These are phyloP conservation scores for Rhizopogon vinicolor DNA, from an alignment of 768 basidiomycete species.

Conservation along the genomic window DNA sequence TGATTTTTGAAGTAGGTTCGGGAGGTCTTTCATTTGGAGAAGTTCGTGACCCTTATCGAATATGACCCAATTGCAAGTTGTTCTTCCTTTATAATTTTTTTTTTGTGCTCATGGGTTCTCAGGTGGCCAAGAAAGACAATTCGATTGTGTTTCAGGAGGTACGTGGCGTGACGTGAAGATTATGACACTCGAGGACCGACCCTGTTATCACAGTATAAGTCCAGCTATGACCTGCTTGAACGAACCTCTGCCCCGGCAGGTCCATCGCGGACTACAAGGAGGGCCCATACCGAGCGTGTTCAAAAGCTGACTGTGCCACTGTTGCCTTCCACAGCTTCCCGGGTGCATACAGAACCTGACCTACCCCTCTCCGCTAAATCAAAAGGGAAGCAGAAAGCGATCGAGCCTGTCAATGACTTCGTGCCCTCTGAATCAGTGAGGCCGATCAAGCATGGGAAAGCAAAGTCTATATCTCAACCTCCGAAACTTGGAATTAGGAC, in stretches of 20 bases:
- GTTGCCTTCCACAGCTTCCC: constrained; percentile 8
- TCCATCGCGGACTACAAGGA: constrained; percentile 56
- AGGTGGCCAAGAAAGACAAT: constrained; percentile 73
- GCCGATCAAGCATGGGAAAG: constrained; percentile 22
- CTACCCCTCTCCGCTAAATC: constrained; percentile 21
- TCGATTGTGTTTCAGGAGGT: constrained; percentile 74
- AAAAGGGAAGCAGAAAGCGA: constrained; percentile 27
- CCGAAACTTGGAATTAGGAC: neutral
- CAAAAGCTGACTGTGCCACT: constrained; percentile 34
- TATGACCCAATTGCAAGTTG: constrained; percentile 69
- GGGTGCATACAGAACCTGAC: constrained; percentile 9
- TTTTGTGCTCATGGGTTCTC: constrained; percentile 4
- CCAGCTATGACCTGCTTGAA: constrained; percentile 56
- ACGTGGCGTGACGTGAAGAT: constrained; percentile 17
- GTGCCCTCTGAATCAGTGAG: neutral
- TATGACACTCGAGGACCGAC: constrained; percentile 1
- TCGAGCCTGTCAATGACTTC: constrained; percentile 3
- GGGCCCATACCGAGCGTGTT: constrained; percentile 50
- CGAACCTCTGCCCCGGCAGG: constrained; percentile 37
- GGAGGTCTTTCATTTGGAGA: constrained; percentile 85
- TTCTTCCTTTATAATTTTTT: neutral
- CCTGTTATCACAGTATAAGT: constrained; percentile 45
- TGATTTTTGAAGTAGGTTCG: constrained; percentile 49
- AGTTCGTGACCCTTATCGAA: constrained; percentile 68
- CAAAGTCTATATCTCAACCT: constrained; percentile 11